Evolutionary conservation across 2,329 filamentous ascomycete species (phyloP).

Genomic region (Septoria linicola): DNA sequence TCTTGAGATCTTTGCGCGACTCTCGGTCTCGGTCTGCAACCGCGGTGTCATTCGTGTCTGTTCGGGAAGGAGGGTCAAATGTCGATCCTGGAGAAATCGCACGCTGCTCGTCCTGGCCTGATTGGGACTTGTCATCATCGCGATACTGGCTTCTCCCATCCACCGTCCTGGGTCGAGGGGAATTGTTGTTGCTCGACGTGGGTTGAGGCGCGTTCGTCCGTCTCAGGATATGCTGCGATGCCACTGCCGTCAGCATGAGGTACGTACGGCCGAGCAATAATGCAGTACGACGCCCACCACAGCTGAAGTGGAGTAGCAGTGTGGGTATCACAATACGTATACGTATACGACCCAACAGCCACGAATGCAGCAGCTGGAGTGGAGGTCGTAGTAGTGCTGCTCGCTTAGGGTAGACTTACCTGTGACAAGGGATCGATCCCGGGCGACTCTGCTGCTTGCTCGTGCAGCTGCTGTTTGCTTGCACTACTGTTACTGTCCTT

Average conservation of each 20-base stretch:
- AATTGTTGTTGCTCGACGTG: slow-evolving; percentile 38
- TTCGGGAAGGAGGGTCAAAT: slow-evolving; percentile 20
- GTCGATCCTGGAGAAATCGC: slow-evolving; percentile 18
- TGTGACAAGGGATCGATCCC: slow-evolving; percentile 67
- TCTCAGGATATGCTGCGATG: slow-evolving; percentile 56
- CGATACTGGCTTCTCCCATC: slow-evolving; percentile 25
- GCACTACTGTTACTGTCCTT: not conserved
- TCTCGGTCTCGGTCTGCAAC: slow-evolving; percentile 17
- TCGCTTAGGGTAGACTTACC: slow-evolving; percentile 46
- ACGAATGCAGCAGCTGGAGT: too few relatives aligned
- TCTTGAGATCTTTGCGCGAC: slow-evolving; percentile 58
- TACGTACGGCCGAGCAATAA: not conserved
- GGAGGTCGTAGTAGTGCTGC: not conserved
- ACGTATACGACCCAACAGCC: slow-evolving; percentile 1
- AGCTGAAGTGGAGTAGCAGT: slow-evolving; percentile 10
- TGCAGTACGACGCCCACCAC: slow-evolving; percentile 3
- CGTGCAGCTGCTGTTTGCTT: slow-evolving; percentile 23
- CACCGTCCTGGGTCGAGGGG: slow-evolving; percentile 42
- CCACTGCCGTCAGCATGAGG: slow-evolving; percentile 25
- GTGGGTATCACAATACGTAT: slow-evolving; percentile 10
- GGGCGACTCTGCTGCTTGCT: slow-evolving; percentile 32
- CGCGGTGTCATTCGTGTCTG: slow-evolving; percentile 27
- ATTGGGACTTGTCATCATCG: slow-evolving; percentile 22
- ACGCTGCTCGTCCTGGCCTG: slow-evolving; percentile 17
- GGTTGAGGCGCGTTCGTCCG: slow-evolving; percentile 61